Conservation (phyloP, 352 stramenopile species). For the Globisporangium acanthophoron region DNA sequence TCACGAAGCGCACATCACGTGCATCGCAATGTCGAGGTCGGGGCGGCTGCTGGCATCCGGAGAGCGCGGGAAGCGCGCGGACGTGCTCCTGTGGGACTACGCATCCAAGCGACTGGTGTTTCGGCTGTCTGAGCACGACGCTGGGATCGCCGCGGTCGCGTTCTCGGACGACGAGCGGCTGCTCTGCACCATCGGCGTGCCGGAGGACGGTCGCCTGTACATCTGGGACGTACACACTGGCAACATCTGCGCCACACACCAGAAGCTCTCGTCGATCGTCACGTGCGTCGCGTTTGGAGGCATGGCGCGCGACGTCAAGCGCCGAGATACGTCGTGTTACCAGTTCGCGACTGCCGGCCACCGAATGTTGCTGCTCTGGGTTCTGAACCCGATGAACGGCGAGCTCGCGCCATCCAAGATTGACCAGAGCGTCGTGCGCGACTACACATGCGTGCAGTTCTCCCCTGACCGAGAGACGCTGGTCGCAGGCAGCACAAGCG, state of each 20-base stretch:
- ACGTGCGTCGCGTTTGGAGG: slow-evolving; percentile 73
- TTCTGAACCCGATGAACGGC: slow-evolving; percentile 79
- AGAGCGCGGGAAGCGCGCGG: slow-evolving; percentile 68
- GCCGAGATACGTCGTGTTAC: slow-evolving; percentile 82
- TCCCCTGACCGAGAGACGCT: slow-evolving; percentile 75
- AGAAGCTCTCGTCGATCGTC: slow-evolving; percentile 59
- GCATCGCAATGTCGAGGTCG: slow-evolving; percentile 67
- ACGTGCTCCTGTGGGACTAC: slow-evolving; percentile 91
- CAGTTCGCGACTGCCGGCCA: slow-evolving; percentile 84
- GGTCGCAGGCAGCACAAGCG: slow-evolving; percentile 81
- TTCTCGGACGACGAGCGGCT: slow-evolving; percentile 92
- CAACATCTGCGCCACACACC: slow-evolving; percentile 81
- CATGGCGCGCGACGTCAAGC: slow-evolving; percentile 89
- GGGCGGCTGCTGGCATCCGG: slow-evolving; percentile 83
- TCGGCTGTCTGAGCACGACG: slow-evolving; percentile 88
- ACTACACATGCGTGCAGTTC: slow-evolving; percentile 85
- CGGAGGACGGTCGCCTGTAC: slow-evolving; percentile 82
- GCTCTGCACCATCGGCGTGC: slow-evolving; percentile 69
- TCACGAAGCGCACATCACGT: slow-evolving; percentile 78
- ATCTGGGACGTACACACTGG: slow-evolving; percentile 89
- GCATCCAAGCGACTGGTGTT: slow-evolving; percentile 59
- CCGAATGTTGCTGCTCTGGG: slow-evolving; percentile 78
- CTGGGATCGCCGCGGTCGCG: slow-evolving; percentile 74
- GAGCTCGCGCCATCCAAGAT: slow-evolving; percentile 68
- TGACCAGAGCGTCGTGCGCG: slow-evolving; percentile 65